Base-by-base conservation (phyloP, 805 yeast genomes). In the Yarrowia bubula region DNA sequence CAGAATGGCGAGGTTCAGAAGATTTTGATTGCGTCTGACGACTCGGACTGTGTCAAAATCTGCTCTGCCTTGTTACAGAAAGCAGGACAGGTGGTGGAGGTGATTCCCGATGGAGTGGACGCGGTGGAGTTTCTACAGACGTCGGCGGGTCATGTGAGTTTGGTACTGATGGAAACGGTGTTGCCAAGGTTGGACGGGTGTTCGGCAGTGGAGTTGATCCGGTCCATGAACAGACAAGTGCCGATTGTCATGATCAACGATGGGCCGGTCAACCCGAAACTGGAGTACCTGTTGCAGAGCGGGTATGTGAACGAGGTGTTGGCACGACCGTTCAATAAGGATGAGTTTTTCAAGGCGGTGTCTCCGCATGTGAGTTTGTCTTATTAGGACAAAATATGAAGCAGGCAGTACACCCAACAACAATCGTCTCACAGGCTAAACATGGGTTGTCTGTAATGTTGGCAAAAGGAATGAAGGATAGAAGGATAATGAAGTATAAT, bases 301-400 rank as follows among this genome's bases (percentile, higher is more conserved):
- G 51, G 64, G 6, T 58, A 97, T 4, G 92, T 92, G 90, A 87
- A 90, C 66, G 97, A 91, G 75, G 90, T 95, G 41, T 79, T 95
- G 68, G 96, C 96, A 4, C 91, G 95, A 73, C 99, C 99, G 1
- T 95, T 95, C 74, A 88, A 96, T 1, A 91, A 89, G 72, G 90
- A 87, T 69, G 96, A 90, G 73, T 79, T 95, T 66, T 89, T 87
- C 72, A 80, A 86, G 67, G 90, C 92, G 72, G 77, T 93, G 32
- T 63, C 66, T 10, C 64, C 64, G 14, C 64, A 58, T 32, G 51
- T 58, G 41, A 44, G 22, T 10, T n/a, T 55, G 15, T n/a, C 47
- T 11, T 55, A 39, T 8, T 53, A 39, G n/a, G n/a, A n/a, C n/a
- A n/a, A n/a, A n/a, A n/a, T n/a, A n/a, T n/a, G n/a, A n/a, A n/a